These are phyloP conservation scores for Hyphopichia burtonii DNA, from an alignment of 1,139 yeast species.

Conservation along the genomic window DNA sequence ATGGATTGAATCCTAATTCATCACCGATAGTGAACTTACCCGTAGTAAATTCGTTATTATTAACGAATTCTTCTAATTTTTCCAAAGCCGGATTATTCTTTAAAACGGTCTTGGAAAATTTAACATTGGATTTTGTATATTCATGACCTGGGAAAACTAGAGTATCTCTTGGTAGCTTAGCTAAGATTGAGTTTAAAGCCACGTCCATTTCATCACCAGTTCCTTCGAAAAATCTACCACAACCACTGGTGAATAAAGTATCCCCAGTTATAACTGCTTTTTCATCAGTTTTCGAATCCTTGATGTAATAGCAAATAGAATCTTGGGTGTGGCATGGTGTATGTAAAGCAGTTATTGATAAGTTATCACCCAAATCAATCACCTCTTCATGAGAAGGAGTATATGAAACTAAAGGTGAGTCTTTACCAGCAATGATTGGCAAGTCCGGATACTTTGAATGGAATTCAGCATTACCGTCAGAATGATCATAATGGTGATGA, in stretches of 20 bases:
- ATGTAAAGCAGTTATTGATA: constrained; percentile 78
- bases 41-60: constrained; percentile 67
- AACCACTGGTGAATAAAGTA: constrained; percentile 89
- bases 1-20: constrained; percentile 83
- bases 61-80: constrained; percentile 50
- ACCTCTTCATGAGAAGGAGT: constrained; percentile 67
- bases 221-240: constrained; percentile 97
- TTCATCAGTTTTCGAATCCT: constrained; percentile 60
- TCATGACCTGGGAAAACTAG: constrained; percentile 92
- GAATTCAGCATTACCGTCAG: constrained; percentile 74
- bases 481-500: constrained; percentile 93
- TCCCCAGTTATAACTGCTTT: constrained; percentile 92
- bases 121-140: constrained; percentile 79
- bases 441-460: constrained; percentile 46
- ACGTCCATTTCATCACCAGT: constrained; percentile 74
- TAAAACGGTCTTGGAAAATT: constrained; percentile 69
- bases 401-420: constrained; percentile 65
- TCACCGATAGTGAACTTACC: constrained; percentile 84
- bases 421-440: constrained; percentile 85
- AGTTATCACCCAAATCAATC: constrained; percentile 59
- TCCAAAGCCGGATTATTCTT: constrained; percentile 48
- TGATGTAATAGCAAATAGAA: constrained; percentile 80
- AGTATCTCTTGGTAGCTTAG: constrained; percentile 64
- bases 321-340: constrained; percentile 99
- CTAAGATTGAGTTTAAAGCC: constrained; percentile 61